A percentile compares a stretch with the other conserved stretches of the same genome.
phyloP scores from a whole-genome alignment of 2,329 filamentous ascomycete genomes.

The Zymoseptoria tritici region DNA sequence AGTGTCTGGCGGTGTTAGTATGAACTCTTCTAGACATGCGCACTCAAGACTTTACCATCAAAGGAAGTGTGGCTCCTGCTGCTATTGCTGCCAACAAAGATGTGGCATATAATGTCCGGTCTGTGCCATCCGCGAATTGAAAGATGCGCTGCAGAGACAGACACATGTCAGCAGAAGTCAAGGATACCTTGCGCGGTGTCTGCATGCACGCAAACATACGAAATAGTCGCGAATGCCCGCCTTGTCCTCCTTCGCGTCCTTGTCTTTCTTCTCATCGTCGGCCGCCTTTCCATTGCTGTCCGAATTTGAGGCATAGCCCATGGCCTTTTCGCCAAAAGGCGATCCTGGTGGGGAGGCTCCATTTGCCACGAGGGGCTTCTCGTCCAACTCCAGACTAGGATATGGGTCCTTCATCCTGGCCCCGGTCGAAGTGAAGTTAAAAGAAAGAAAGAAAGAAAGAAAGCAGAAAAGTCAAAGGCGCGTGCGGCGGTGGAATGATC shows the following conservation, averaged over 20 bases:
- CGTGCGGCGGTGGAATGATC: not conserved
- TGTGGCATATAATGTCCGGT: slow-evolving; percentile 24
- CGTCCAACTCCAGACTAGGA: not conserved
- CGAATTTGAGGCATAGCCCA: not conserved
- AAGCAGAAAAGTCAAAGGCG: not conserved
- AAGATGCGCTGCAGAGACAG: slow-evolving; percentile 23
- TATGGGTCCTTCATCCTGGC: not conserved
- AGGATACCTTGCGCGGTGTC: not conserved
- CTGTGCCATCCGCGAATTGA: slow-evolving; percentile 24
- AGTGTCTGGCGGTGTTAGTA: slow-evolving; percentile 38
- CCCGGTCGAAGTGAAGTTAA: not conserved
- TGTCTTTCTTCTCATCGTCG: not conserved
- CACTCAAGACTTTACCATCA: slow-evolving; percentile 31
- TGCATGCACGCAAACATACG: slow-evolving; percentile 1
- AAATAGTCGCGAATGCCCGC: slow-evolving; percentile 18
- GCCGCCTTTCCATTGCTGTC: not conserved
- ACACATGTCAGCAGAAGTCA: too few species aligned
- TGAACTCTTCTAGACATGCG: slow-evolving; percentile 31
- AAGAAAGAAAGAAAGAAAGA: not conserved
- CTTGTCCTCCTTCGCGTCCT: slow-evolving; percentile 9
- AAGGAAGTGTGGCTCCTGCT: slow-evolving; percentile 39
- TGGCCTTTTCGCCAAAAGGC: not conserved
- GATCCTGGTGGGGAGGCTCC: not conserved
- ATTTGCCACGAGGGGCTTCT: not conserved
- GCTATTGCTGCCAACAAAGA: slow-evolving; percentile 33